These are phyloP conservation scores for Zoysia japonica DNA, from an alignment of 176 grass and related monocot species.

Conservation along the genomic window DNA sequence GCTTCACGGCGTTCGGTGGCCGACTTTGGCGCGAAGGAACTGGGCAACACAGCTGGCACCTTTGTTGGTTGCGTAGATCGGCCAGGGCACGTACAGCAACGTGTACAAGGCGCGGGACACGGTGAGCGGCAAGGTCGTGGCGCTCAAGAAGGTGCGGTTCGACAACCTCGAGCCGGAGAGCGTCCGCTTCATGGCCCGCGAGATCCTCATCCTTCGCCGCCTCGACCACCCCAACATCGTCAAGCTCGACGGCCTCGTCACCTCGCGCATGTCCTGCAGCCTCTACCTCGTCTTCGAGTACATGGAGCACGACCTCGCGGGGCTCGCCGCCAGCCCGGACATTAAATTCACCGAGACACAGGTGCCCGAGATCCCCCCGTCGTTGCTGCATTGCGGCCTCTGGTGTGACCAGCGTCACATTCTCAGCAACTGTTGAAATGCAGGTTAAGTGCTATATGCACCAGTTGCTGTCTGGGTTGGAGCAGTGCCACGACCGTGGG, in stretches of 20 bases:
- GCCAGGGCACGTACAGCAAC: slow-evolving; percentile 86
- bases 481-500: slow-evolving; percentile 71
- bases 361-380: slow-evolving; percentile 41
- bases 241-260: slow-evolving; percentile 74
- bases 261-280: slow-evolving; percentile 82
- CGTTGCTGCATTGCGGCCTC: slow-evolving; percentile 1
- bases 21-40: slow-evolving; percentile 34
- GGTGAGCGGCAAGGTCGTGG: slow-evolving; percentile 70
- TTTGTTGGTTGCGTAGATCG: slow-evolving; percentile 53
- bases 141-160: slow-evolving; percentile 84
- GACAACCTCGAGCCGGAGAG: slow-evolving; percentile 88
- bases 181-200: slow-evolving; percentile 84
- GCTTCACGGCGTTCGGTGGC: slow-evolving; percentile 12
- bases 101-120: slow-evolving; percentile 84
- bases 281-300: slow-evolving; percentile 85
- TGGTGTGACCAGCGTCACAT: not conserved
- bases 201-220: slow-evolving; percentile 79
- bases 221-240: slow-evolving; percentile 78
- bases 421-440: slow-evolving; percentile 31
- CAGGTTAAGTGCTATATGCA: slow-evolving; percentile 91
- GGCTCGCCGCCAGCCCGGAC: slow-evolving; percentile 72
- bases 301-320: slow-evolving; percentile 82
- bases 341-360: slow-evolving; percentile 84
- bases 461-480: slow-evolving; percentile 67
- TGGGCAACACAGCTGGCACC: slow-evolving; percentile 33